Evolutionary conservation across 192 early-diverging fungal species (phyloP).

Genomic region (Podila epicladia): DNA sequence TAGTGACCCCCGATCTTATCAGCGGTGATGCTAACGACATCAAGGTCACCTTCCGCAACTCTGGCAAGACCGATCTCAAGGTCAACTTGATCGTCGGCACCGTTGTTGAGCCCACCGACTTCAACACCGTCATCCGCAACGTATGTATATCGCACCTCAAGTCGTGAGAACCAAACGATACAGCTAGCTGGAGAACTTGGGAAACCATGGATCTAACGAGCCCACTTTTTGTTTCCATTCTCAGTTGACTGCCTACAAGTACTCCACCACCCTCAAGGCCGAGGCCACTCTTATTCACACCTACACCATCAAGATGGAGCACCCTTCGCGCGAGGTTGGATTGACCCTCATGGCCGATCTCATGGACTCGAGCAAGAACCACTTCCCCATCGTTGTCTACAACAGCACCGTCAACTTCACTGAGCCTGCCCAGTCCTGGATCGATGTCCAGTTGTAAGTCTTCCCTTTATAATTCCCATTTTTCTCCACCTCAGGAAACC

Average conservation of each 20-base stretch:
- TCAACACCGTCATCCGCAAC: conserved; percentile 46
- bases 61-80: conserved; percentile 51
- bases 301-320: conserved; percentile 48
- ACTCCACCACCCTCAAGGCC: conserved; percentile 45
- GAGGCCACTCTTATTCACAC: conserved; percentile 38
- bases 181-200: too few relatives aligned
- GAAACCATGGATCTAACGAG: too few relatives aligned
- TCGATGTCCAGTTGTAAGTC: conserved; percentile 44
- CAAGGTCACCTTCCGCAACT: conserved; percentile 45
- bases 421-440: conserved; percentile 46
- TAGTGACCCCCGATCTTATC: conserved; percentile 43
- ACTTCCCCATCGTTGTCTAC: conserved; percentile 45
- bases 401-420: conserved; percentile 49
- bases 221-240: not conserved
- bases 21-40: conserved; percentile 49
- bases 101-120: conserved; percentile 39
- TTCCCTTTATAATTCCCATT: not conserved
- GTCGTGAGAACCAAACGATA: not conserved
- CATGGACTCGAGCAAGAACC: conserved; percentile 46
- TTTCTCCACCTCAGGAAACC: not conserved
- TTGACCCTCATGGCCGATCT: conserved; percentile 49
- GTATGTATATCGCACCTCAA: conserved; percentile 4
- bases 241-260: conserved; percentile 48
- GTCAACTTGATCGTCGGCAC: conserved; percentile 42
- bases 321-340: conserved; percentile 41